A percentile compares a stretch with the other conserved stretches of the same genome.
Evolutionary conservation across 2,329 filamentous ascomycete species (phyloP).

Genomic region (Hypoxylon sp.): DNA sequence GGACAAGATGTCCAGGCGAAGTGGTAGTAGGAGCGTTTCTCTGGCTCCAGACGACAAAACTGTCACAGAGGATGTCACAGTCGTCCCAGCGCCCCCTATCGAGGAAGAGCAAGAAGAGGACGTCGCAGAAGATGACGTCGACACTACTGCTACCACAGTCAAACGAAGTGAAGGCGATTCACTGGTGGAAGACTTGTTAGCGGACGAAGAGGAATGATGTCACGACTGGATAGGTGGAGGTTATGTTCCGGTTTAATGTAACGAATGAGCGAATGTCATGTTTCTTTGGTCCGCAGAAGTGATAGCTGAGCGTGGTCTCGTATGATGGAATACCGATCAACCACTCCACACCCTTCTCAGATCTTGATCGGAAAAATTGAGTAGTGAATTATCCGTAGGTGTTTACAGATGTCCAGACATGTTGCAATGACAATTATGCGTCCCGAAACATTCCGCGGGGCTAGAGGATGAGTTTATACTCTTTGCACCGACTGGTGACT

Average conservation of each 20-base stretch:
- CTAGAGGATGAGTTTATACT: neutral
- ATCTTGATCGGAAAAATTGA: neutral
- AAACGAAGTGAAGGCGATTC: constrained; percentile 35
- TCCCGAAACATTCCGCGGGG: neutral
- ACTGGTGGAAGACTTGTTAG: constrained; percentile 38
- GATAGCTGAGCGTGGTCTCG: neutral
- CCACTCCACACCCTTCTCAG: neutral
- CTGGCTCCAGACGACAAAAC: constrained; percentile 35
- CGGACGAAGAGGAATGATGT: constrained; percentile 35
- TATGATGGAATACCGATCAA: constrained; percentile 7
- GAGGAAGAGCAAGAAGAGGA: constrained; percentile 53
- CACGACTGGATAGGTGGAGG: constrained; percentile 10
- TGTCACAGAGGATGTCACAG: constrained; percentile 54
- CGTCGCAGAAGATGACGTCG: constrained; percentile 17
- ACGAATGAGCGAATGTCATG: constrained; percentile 25
- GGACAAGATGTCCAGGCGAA: constrained; percentile 43
- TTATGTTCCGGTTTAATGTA: constrained; percentile 19
- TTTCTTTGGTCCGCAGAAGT: constrained; percentile 8
- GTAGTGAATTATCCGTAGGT: neutral
- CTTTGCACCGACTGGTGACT: neutral
- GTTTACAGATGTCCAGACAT: neutral
- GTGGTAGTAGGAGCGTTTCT: constrained; percentile 42
- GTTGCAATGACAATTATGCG: neutral
- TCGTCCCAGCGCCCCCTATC: constrained; percentile 53
- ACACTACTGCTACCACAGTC: constrained; percentile 20